A percentile compares a stretch with the other conserved stretches of the same genome.
phyloP scores from a whole-genome alignment of 208 protist genomes.

The Angomonas ambiguus region DNA sequence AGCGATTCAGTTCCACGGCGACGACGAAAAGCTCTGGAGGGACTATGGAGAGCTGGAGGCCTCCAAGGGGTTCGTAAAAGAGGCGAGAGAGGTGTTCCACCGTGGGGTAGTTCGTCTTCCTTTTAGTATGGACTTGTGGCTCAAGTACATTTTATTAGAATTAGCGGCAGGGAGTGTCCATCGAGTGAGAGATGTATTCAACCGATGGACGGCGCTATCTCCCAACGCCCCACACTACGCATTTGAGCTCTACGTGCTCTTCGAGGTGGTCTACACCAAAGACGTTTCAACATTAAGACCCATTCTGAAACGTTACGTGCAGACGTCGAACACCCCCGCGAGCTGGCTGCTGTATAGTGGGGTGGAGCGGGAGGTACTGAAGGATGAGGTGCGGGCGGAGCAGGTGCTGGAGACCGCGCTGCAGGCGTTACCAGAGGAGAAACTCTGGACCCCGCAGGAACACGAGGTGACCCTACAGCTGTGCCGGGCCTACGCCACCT shows the following conservation, averaged over 20 bases:
- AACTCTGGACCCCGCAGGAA: conserved; percentile 32
- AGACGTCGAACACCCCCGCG: conserved; percentile 47
- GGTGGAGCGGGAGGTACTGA: conserved; percentile 80
- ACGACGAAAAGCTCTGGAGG: conserved; percentile 90
- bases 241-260: conserved; percentile 93
- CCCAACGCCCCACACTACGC: conserved; percentile 55
- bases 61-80: conserved; percentile 93
- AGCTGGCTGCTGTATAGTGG: conserved; percentile 88
- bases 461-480: conserved; percentile 70
- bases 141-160: conserved; percentile 96
- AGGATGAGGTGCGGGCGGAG: conserved; percentile 36
- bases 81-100: conserved; percentile 96
- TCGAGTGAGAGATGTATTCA: conserved; percentile 89
- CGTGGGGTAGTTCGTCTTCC: conserved; percentile 96
- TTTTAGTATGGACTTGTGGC: conserved; percentile 94
- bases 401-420: conserved; percentile 66
- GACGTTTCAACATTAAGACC: conserved; percentile 26
- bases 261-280: conserved; percentile 57
- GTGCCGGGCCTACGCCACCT: conserved; percentile 36
- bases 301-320: conserved; percentile 65
- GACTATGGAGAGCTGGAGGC: conserved; percentile 99
- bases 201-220: conserved; percentile 93
- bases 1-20: conserved; percentile 90
- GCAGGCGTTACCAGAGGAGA: conserved; percentile 58
- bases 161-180: conserved; percentile 93